Evolutionary conservation across 495 filamentous ascomycete genomes (phyloP).

Genomic region (Penicillium pancosmium): DNA sequence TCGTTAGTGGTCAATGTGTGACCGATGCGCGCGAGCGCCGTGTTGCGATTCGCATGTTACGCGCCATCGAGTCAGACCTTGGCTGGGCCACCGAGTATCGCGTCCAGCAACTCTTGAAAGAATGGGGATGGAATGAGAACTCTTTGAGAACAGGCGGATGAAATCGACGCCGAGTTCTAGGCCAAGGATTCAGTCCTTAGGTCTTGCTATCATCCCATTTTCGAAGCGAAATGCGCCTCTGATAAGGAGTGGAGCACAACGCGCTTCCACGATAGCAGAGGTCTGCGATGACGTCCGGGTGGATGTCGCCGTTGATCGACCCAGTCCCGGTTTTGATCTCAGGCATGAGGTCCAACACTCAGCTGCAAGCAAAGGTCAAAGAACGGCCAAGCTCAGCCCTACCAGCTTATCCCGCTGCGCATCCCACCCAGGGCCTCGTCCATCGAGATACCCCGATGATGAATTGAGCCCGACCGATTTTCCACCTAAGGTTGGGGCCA

Average conservation of each 20-base stretch:
- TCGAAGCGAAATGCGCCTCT: neutral
- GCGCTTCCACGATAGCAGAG: neutral
- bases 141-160: constrained; percentile 14
- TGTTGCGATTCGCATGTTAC: constrained; percentile 53
- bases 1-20: constrained; percentile 63
- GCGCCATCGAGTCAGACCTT: constrained; percentile 60
- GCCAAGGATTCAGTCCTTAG: neutral
- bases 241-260: constrained; percentile 1
- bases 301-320: neutral
- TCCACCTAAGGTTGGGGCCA: too few relatives aligned
- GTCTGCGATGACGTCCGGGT: constrained; percentile 1
- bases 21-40: constrained; percentile 52
- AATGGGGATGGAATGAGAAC: constrained; percentile 56
- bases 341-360: neutral
- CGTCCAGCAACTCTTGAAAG: constrained; percentile 55
- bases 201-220: too few relatives aligned
- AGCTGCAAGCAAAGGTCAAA: neutral
- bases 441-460: neutral
- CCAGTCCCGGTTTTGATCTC: neutral
- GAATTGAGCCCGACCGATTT: neutral
- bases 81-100: constrained; percentile 69
- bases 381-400: neutral
- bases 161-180: neutral
- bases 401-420: neutral
- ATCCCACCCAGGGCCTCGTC: neutral